Base-by-base conservation (phyloP, 2,329 filamentous ascomycete species). In the Clonostachys byssicola region DNA sequence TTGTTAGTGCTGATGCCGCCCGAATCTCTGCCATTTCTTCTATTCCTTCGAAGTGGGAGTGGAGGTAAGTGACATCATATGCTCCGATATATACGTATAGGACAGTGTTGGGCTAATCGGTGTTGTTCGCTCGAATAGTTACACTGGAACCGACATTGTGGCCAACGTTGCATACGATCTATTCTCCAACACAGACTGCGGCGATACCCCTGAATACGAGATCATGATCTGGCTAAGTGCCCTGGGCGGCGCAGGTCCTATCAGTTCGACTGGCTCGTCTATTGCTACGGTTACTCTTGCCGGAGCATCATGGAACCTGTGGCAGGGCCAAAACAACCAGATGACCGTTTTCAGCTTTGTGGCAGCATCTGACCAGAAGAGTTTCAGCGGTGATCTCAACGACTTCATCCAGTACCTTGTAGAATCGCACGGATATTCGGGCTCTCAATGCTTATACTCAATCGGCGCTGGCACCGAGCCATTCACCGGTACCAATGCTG, bases 131-230 rank as follows among this genome's bases (percentile, higher is more conserved):
- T 9, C 38, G 8, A 10, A 9, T 75, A 60, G 55, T 49, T 63
- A 63, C 52, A 50, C 55, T 30, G 59, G 61, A 43, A 49, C 38
- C 30, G 47, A 49, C 41, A 23, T 64, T 43, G 65, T 79, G 34
- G 78, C 78, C 45, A 73, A 85, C 56, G 81, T 86, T 14, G 70
- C 80, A 13, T 85, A 82, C 56, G 80, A 85, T 58, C 62, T 85
- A 44, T 85, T 85, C 65, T 80, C 80, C n/a, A 66, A 68, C 7
- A 61, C 62, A 57, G 62, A 30, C 68, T 74, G 40, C 52, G 52
- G 16, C 50, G 58, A 20, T 59, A 60, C 42, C 49, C 46, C 38
- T 2, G 63, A 64, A 34, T 84, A 80, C 57, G 83, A 86, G 63
- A 68, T 86, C 55, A 86, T 86, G 82, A 73, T 86, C 53, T 86